phyloP scores from a whole-genome alignment of 768 basidiomycete genomes.

The Mycena kentingensis region DNA sequence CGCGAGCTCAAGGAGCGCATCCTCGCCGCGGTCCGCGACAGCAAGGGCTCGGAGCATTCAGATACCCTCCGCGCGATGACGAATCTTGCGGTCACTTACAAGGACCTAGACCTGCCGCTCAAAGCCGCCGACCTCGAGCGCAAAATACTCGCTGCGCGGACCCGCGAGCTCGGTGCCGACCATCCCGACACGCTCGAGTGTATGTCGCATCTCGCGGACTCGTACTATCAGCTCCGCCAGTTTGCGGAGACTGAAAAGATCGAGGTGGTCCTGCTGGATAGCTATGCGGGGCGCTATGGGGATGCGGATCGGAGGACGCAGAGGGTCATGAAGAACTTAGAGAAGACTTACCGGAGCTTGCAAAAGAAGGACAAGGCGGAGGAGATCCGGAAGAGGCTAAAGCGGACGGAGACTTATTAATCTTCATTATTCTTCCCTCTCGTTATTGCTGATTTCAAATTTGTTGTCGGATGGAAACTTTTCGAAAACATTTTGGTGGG shows the following conservation, averaged over 20 bases:
- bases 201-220: constrained; percentile 10
- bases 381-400: no score
- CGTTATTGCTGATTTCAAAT: no score
- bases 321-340: not conserved
- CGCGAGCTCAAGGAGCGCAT: not conserved
- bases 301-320: not conserved
- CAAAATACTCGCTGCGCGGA: not conserved
- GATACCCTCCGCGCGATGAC: constrained; percentile 6
- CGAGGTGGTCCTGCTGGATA: not conserved
- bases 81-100: constrained; percentile 12
- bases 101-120: constrained; percentile 3
- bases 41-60: constrained; percentile 6
- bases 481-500: no score
- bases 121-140: constrained; percentile 3
- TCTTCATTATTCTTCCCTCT: no score
- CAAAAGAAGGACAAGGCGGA: not conserved
- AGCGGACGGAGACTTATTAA: no score
- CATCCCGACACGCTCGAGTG: constrained; percentile 9
- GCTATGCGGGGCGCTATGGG: not conserved
- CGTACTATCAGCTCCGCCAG: not conserved
- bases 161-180: constrained; percentile 5
- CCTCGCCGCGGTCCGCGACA: not conserved
- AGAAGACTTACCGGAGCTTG: not conserved
- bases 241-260: not conserved
- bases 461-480: no score